Evolutionary conservation across 352 stramenopile species (phyloP).

Genomic region (Phytophthora citrophthora): DNA sequence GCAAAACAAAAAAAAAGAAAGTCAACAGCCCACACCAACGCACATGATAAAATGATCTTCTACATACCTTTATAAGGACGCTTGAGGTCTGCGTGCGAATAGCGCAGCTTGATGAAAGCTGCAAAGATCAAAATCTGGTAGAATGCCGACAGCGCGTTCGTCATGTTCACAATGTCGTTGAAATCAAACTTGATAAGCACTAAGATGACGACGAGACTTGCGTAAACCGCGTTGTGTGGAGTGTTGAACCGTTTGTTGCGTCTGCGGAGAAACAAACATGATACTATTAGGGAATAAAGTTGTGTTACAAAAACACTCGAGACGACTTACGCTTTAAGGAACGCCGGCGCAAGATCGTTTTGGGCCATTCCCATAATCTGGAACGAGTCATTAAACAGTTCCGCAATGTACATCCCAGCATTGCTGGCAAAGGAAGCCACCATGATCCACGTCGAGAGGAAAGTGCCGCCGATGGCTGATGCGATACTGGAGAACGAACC

Average conservation of each 20-base stretch:
- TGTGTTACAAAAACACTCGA: neutral
- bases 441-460: slow-evolving; percentile 91
- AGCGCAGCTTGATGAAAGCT: slow-evolving; percentile 91
- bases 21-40: neutral
- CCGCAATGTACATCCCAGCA: slow-evolving; percentile 92
- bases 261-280: slow-evolving; percentile 16
- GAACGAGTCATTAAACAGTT: slow-evolving; percentile 93
- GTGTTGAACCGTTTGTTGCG: slow-evolving; percentile 66
- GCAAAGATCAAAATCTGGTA: slow-evolving; percentile 88
- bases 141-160: slow-evolving; percentile 92
- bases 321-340: slow-evolving; percentile 78
- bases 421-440: slow-evolving; percentile 90
- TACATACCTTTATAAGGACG: slow-evolving; percentile 49
- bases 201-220: slow-evolving; percentile 55
- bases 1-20: slow-evolving; percentile 10
- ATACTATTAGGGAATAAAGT: slow-evolving; percentile 1
- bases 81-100: slow-evolving; percentile 45
- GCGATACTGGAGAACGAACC: slow-evolving; percentile 90
- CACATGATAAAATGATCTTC: neutral
- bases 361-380: slow-evolving; percentile 88
- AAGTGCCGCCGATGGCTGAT: slow-evolving; percentile 84
- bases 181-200: slow-evolving; percentile 73
- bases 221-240: slow-evolving; percentile 53
- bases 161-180: slow-evolving; percentile 83
- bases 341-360: slow-evolving; percentile 80